These are phyloP conservation scores for Cordia subcordata DNA, from an alignment of 257 asterid genomes.

Conservation along the genomic window DNA sequence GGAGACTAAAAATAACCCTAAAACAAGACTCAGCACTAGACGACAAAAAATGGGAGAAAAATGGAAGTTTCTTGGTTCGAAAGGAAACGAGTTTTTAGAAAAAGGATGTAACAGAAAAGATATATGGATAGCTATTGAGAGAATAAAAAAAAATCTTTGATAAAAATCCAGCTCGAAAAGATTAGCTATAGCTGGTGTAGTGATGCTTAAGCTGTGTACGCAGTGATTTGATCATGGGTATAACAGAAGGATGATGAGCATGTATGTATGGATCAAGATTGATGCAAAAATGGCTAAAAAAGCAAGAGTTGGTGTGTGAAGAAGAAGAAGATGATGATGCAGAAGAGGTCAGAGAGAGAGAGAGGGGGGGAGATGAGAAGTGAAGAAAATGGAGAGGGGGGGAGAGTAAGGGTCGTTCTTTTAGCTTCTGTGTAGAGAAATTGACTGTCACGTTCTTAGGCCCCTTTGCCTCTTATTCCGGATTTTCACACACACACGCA, in stretches of 20 bases:
- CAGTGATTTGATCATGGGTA: background rate
- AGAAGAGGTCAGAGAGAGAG: background rate
- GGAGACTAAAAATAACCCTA: constrained; percentile 9
- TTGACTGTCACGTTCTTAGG: constrained; percentile 48
- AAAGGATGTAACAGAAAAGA: background rate
- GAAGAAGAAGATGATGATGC: background rate
- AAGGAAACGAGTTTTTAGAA: background rate
- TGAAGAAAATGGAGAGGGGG: background rate
- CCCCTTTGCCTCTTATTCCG: constrained; percentile 27
- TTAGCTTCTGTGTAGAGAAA: constrained; percentile 14
- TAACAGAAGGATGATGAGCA: no score
- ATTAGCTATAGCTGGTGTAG: constrained; percentile 14
- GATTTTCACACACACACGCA: background rate
- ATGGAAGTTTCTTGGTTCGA: constrained; percentile 11
- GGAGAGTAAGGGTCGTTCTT: constrained; percentile 21
- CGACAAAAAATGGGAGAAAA: background rate
- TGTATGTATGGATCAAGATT: no score
- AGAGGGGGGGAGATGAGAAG: constrained; percentile 3
- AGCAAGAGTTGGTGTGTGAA: no score
- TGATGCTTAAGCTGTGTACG: background rate
- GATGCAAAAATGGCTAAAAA: no score
- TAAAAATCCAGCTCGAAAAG: constrained; percentile 15
- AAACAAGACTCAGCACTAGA: background rate
- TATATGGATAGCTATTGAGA: background rate
- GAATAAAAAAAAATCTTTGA: background rate